Conservation (phyloP, 2,329 filamentous ascomycete genomes). For the Rachicladosporium sp. region DNA sequence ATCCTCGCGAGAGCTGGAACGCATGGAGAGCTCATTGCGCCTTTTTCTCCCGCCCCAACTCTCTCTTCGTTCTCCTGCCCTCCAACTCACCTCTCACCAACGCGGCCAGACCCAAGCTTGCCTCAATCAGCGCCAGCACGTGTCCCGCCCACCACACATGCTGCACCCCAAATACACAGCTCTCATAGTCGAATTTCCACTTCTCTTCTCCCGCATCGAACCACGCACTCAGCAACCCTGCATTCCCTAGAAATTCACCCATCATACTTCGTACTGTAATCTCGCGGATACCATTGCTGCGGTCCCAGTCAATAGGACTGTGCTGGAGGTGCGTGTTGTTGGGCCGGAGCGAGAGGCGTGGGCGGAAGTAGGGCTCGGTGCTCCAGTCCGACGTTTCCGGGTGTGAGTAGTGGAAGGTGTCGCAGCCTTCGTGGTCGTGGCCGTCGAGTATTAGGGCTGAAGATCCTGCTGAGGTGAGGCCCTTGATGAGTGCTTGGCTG, state of each 20-base stretch:
- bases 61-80: too few species aligned
- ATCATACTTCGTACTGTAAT: constrained; percentile 97
- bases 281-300: constrained; percentile 58
- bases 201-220: constrained; percentile 61
- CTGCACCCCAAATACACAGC: constrained; percentile 70
- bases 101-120: constrained; percentile 18
- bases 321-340: too few species aligned
- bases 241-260: constrained; percentile 89
- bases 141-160: constrained; percentile 93
- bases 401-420: constrained; percentile 62
- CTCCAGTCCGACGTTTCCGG: constrained; percentile 5
- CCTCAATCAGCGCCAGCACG: constrained; percentile 49
- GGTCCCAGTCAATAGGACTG: too few species aligned
- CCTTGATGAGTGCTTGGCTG: constrained; percentile 51
- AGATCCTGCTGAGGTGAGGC: constrained; percentile 74
- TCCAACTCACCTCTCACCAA: constrained; percentile 1
- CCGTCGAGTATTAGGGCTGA: constrained; percentile 78
- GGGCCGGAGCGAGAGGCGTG: too few species aligned
- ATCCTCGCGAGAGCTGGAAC: too few species aligned
- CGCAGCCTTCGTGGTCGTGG: constrained; percentile 91
- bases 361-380: background rate
- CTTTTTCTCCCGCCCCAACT: too few species aligned
- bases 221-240: constrained; percentile 78
- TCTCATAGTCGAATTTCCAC: constrained; percentile 72
- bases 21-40: too few species aligned